Base-by-base conservation (phyloP, 805 yeast genomes). In the Huiozyma sinensis region DNA sequence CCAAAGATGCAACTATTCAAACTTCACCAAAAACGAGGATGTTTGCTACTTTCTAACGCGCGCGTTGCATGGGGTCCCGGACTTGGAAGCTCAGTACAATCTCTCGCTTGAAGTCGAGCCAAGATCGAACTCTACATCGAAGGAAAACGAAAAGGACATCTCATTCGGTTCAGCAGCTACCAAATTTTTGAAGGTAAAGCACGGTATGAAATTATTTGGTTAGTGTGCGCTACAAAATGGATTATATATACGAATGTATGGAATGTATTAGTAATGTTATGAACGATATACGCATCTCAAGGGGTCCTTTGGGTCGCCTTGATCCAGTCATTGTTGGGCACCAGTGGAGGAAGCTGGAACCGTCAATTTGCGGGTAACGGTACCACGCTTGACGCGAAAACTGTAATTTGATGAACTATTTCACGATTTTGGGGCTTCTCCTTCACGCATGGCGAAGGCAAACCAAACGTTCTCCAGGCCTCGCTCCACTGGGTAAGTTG, bases 71-170 rank as follows among this genome's bases (percentile, higher is more conserved):
- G 51, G 56, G 35, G 55, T 65, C 0, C 90, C 94, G 4, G 77
- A 83, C 34, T 83, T 84, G 48, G 95, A 88, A 43, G 83, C 77
- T 42, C 83, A 85, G 61, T 89, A 89, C 58, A 80, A 79, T 50
- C 66, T 78, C 49, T 84, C 95, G 1, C 65, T 88, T 53, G 66
- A 70, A 36, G 65, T 83, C 48, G 97, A 89, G 62, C 95, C 96
- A 7, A 46, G 52, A 39, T n/a, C 11, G 5, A 34, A 28, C 7
- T 9, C 39, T 6, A 13, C 39, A 4, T 28, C 32, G 1, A 35
- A 38, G 17, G 32, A 33, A 28, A 36, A 28, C n/a, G 38, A 34
- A 30, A 31, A 28, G 10, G 32, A 6, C 7, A 12, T 12, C 28
- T 33, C 31, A 10, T 29, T n/a, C 4, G 28, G 12, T 10, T 33